Conservation (phyloP, 352 stramenopile genomes). For the Phytophthora hybrid region DNA sequence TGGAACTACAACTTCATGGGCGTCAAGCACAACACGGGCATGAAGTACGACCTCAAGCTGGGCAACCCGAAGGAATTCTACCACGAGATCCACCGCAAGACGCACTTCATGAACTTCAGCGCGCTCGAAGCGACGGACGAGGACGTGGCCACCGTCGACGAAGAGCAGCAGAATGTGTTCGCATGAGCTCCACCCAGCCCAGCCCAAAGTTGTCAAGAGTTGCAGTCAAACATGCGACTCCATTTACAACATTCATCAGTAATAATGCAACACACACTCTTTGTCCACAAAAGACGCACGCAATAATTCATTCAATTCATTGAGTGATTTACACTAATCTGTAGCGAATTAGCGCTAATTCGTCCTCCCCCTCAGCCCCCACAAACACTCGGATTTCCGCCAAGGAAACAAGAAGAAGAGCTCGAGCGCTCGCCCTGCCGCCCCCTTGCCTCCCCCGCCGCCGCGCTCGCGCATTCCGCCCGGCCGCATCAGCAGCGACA, state of each 20-base stretch:
- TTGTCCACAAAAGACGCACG: not conserved
- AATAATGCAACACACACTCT: not conserved
- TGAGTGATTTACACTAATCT: not conserved
- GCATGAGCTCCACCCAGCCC: conserved; percentile 33
- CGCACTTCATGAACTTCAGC: conserved; percentile 99
- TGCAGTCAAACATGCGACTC: not conserved
- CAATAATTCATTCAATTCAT: no score
- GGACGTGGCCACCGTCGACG: conserved; percentile 87
- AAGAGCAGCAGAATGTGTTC: conserved; percentile 93
- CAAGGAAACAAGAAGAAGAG: conserved; percentile 36
- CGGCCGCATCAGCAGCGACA: conserved; percentile 4
- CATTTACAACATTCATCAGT: not conserved
- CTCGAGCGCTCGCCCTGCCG: not conserved
- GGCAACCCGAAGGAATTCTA: conserved; percentile 99
- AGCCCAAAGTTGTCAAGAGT: not conserved
- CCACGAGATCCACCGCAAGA: conserved; percentile 98
- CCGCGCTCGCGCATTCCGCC: not conserved
- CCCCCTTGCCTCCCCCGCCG: conserved; percentile 17
- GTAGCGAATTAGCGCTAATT: not conserved
- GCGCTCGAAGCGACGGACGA: conserved; percentile 96
- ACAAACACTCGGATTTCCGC: conserved; percentile 27
- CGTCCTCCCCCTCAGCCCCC: not conserved
- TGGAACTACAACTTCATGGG: conserved; percentile 99
- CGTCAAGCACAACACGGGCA: conserved; percentile 97
- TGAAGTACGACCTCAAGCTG: conserved; percentile 98